Conservation (phyloP, 371 early-diverging fungal genomes). For the Rhizopus stolonifer region DNA sequence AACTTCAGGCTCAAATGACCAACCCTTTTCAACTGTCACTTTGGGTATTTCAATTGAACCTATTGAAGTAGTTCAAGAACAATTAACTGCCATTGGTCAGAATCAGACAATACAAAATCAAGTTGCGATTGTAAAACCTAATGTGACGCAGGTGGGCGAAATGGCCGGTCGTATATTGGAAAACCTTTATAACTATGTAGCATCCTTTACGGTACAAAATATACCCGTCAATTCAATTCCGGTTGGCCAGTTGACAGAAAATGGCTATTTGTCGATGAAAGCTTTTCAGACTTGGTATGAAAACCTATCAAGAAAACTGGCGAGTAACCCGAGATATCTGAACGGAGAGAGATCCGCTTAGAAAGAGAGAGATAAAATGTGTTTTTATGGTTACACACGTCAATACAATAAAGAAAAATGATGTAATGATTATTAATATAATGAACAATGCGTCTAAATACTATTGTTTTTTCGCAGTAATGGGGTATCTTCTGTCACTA, state of each 20-base stretch:
- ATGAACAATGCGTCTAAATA: too few species aligned
- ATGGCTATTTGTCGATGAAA: conserved; percentile 64
- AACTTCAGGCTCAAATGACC: conserved; percentile 17
- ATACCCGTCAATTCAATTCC: conserved; percentile 58
- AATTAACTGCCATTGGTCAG: conserved; percentile 47
- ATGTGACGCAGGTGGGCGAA: conserved; percentile 36
- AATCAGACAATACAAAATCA: too few species aligned
- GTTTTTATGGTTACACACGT: too few species aligned
- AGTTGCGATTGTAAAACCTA: conserved; percentile 33
- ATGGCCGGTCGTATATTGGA: conserved; percentile 54
- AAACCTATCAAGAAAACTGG: conserved; percentile 58
- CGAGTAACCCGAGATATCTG: conserved; percentile 55
- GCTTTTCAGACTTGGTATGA: conserved; percentile 90
- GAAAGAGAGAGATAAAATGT: too few species aligned
- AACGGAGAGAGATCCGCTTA: conserved; percentile 25
- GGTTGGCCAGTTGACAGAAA: conserved; percentile 47
- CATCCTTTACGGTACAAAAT: conserved; percentile 68
- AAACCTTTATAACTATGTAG: conserved; percentile 77
- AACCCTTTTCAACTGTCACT: conserved; percentile 58
- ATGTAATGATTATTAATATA: too few species aligned
- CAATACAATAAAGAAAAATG: too few species aligned
- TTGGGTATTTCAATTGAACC: conserved; percentile 93
- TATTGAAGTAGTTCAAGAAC: conserved; percentile 62
- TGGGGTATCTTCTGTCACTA: too few species aligned
- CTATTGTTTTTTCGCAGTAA: too few species aligned